Evolutionary conservation across 805 yeast species (phyloP).

Genomic region (Naumovozyma dairenensis): DNA sequence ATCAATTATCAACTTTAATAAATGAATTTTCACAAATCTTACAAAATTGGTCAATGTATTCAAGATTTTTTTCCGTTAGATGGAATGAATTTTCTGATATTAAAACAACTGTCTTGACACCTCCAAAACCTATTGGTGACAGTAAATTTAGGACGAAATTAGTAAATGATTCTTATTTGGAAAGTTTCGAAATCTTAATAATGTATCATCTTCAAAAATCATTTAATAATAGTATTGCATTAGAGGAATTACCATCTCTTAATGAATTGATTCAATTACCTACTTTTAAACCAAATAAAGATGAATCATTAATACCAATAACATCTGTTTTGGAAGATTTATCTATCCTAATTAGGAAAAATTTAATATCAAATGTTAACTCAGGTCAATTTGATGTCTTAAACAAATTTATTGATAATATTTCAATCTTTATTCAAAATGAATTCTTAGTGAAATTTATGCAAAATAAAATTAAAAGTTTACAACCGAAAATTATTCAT

Average conservation of each 20-base stretch:
- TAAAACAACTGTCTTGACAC: slow-evolving; percentile 4
- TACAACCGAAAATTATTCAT: slow-evolving; percentile 20
- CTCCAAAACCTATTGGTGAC: slow-evolving; percentile 20
- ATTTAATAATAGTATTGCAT: slow-evolving; percentile 65
- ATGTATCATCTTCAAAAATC: slow-evolving; percentile 66
- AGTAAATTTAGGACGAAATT: slow-evolving; percentile 22
- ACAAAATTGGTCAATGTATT: slow-evolving; percentile 77
- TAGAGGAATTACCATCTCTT: slow-evolving; percentile 68
- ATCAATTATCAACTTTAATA: slow-evolving; percentile 30
- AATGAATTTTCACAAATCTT: slow-evolving; percentile 67
- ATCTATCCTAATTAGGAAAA: slow-evolving; percentile 59
- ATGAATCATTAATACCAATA: slow-evolving; percentile 40
- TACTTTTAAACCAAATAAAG: slow-evolving; percentile 15
- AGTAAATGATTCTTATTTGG: slow-evolving; percentile 38
- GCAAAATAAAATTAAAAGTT: slow-evolving; percentile 19
- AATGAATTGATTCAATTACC: slow-evolving; percentile 23
- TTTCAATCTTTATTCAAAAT: slow-evolving; percentile 24
- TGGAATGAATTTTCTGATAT: slow-evolving; percentile 41
- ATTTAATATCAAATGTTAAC: slow-evolving; percentile 55
- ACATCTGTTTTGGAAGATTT: slow-evolving; percentile 84
- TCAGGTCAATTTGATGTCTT: slow-evolving; percentile 46
- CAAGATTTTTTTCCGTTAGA: slow-evolving; percentile 58
- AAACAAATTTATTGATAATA: slow-evolving; percentile 20
- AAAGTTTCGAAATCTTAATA: slow-evolving; percentile 50
- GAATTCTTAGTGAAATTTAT: slow-evolving; percentile 24